phyloP scores from a whole-genome alignment of 2,329 filamentous ascomycete genomes.

The Cephalotrichum gorgonifer region DNA sequence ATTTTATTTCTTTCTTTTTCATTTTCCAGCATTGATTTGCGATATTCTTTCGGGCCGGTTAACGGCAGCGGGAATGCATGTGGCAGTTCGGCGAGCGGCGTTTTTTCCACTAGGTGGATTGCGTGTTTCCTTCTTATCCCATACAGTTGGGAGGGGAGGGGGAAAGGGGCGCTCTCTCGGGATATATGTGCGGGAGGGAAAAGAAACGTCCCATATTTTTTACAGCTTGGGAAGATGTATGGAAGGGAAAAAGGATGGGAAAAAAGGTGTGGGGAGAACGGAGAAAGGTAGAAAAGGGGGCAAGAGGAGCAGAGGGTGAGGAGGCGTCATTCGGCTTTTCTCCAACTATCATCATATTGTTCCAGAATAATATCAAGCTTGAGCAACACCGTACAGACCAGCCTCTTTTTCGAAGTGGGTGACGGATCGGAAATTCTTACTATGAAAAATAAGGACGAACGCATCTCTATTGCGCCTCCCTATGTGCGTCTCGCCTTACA shows the following conservation, averaged over 20 bases:
- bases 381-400: background rate
- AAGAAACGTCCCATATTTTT: background rate
- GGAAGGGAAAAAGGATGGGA: background rate
- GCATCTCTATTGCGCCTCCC: too few species aligned
- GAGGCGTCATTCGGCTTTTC: too few species aligned
- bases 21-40: background rate
- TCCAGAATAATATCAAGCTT: background rate
- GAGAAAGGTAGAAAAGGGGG: background rate
- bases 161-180: background rate
- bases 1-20: background rate
- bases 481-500: too few species aligned
- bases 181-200: background rate
- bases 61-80: conserved; percentile 2
- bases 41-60: background rate
- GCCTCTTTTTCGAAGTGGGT: background rate
- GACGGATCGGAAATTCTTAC: background rate
- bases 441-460: background rate
- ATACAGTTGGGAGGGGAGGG: background rate
- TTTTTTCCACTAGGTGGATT: background rate
- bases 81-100: conserved; percentile 5
- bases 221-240: background rate
- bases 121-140: background rate
- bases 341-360: too few species aligned
- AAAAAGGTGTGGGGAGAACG: background rate
- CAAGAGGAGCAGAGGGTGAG: too few species aligned